Conservation (phyloP, 495 filamentous ascomycete genomes). For the Xeromyces bisporus region DNA sequence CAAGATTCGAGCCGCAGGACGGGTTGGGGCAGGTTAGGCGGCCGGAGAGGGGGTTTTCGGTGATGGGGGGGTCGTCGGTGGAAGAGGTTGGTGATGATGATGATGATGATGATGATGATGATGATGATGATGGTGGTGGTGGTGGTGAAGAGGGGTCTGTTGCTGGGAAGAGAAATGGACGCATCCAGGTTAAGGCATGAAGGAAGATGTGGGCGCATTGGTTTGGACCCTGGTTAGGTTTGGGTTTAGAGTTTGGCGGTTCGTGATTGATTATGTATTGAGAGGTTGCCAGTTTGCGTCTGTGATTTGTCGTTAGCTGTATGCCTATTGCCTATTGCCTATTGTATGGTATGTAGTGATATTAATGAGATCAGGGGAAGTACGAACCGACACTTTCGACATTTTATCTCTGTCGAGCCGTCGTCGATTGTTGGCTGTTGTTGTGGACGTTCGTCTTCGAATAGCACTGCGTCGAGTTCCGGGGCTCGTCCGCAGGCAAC, state of each 20-base stretch:
- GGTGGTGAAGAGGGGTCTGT: slow-evolving; percentile 1
- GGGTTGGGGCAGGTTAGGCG: slow-evolving; percentile 64
- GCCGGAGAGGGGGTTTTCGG: slow-evolving; percentile 55
- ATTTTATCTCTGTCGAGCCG: slow-evolving; percentile 34
- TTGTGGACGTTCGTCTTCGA: slow-evolving; percentile 56
- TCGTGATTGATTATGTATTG: slow-evolving; percentile 43
- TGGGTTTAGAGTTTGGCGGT: slow-evolving; percentile 8
- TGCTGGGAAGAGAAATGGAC: slow-evolving; percentile 41
- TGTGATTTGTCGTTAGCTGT: too few species aligned
- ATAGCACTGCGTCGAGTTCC: slow-evolving; percentile 54
- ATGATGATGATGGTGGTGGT: slow-evolving; percentile 3
- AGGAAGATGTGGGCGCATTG: slow-evolving; percentile 74
- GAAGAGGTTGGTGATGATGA: not conserved
- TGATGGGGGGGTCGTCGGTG: slow-evolving; percentile 4
- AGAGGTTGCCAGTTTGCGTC: slow-evolving; percentile 45
- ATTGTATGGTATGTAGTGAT: too few species aligned
- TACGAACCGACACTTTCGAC: slow-evolving; percentile 46
- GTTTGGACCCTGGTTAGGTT: slow-evolving; percentile 3
- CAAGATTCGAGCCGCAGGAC: slow-evolving; percentile 64
- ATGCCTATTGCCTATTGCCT: too few species aligned
- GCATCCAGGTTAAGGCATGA: slow-evolving; percentile 90
- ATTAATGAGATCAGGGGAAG: too few species aligned
- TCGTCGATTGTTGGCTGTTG: slow-evolving; percentile 7
- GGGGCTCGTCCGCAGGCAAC: slow-evolving; percentile 55
- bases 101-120: slow-evolving; percentile 4